Evolutionary conservation across 1,284 basidiomycete species (phyloP), one percentile per base, ranked within the genome.

Genomic region (Sporisorium iseilematis-ciliati): DNA sequence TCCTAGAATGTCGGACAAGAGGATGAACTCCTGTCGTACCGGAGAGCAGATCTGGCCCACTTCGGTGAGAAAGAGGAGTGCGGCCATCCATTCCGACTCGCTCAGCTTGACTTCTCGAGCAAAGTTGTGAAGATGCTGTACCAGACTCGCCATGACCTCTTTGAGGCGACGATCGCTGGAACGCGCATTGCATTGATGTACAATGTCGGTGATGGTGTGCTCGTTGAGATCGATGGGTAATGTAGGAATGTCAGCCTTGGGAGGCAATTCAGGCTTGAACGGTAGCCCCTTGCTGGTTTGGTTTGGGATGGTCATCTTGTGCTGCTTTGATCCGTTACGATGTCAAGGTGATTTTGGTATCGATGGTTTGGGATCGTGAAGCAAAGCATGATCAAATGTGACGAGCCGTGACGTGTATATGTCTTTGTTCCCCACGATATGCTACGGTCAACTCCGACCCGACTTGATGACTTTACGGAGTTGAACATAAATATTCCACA

Each of bases 61-160:
- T 33, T 83, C 82, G 26, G 86, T 86, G 33, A 87, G 79, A 72
- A 86, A 85, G 65, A 83, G 75, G 60, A 87, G 78, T 5, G 62
- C 84, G 20, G 76, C 75, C 90, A 92, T 91, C 93, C 93, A 95
- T 87, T 95, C 93, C 8, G 93, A 91, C 0, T 91, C 91, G 10
- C 92, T 92, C 53, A 94, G 85, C 63, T 90, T 87, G 0, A 91
- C 91, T 84, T 94, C 92, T 53, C 88, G 88, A 20, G 91, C 87
- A 78, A 92, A 92, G 38, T 89, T 88, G 81, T 93, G 92, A 2
- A 93, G 75, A 80, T 93, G 91, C 51, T 87, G 86, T 46, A 91
- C 81, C 53, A 90, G 87, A 21, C 84, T 86, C 64, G 87, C 84
- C 71, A 89, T 87, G 60, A 90, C 82, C 79, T 89, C 88, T 75